Conservation (phyloP, 768 basidiomycete genomes). For the Amanita pseudoporphyria region DNA sequence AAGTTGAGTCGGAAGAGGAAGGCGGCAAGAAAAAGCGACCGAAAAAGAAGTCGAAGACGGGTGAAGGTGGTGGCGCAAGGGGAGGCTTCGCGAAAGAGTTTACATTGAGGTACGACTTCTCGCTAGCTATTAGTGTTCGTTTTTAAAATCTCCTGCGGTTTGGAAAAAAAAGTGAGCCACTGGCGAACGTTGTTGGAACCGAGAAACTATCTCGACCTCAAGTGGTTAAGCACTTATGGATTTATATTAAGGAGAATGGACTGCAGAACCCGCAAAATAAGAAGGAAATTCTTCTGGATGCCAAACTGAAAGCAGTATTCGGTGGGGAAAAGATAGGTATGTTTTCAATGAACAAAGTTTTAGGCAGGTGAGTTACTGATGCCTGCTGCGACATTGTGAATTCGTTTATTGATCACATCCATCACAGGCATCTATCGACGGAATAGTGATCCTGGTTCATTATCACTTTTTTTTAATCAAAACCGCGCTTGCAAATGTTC, state of each 20-base stretch:
- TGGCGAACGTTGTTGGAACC: constrained; percentile 59
- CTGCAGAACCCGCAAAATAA: constrained; percentile 82
- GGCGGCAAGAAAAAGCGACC: constrained; percentile 24
- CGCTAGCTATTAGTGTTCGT: constrained; percentile 7
- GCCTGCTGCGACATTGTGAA: neutral
- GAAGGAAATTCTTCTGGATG: constrained; percentile 81
- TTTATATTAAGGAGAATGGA: constrained; percentile 71
- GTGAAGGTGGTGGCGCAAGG: constrained; percentile 32
- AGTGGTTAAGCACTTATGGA: constrained; percentile 87
- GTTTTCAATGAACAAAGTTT: constrained; percentile 92
- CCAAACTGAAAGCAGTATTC: constrained; percentile 63
- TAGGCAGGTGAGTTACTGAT: constrained; percentile 51
- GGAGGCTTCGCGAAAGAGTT: constrained; percentile 79
- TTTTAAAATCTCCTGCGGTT: constrained; percentile 8
- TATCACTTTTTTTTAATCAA: no score
- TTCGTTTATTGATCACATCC: neutral
- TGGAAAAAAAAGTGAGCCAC: constrained; percentile 54
- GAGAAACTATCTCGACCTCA: constrained; percentile 77
- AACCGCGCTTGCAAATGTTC: no score
- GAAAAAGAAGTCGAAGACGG: constrained; percentile 32
- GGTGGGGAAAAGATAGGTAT: constrained; percentile 77
- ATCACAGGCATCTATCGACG: neutral
- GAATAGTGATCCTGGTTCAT: neutral
- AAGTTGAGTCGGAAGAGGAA: constrained; percentile 39
- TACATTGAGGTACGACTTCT: constrained; percentile 46